These are phyloP conservation scores for Cutaneotrichosporon sp. DNA, from an alignment of 1,284 basidiomycete genomes.

Conservation along the genomic window DNA sequence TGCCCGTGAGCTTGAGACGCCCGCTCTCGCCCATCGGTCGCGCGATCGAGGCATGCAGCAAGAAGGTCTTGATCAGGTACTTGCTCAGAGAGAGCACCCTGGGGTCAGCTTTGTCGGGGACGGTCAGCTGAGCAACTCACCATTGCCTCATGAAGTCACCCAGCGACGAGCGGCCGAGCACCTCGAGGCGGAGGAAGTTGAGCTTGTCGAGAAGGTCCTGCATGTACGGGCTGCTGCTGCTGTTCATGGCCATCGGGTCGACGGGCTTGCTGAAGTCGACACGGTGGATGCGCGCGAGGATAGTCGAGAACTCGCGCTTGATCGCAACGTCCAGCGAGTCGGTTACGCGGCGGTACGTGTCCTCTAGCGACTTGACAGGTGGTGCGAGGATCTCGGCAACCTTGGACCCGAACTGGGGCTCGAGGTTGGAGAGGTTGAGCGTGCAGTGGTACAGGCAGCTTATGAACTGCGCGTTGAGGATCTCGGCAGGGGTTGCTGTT, in stretches of 20 bases:
- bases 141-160: conserved; percentile 71
- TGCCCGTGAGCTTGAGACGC: conserved; percentile 86
- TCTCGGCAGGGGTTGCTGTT: conserved; percentile 72
- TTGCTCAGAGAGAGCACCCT: conserved; percentile 71
- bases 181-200: conserved; percentile 70
- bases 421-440: conserved; percentile 66
- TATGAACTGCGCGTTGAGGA: conserved; percentile 71
- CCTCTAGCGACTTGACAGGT: conserved; percentile 63
- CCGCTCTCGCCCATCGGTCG: conserved; percentile 83
- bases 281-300: conserved; percentile 77
- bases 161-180: conserved; percentile 70
- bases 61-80: conserved; percentile 77
- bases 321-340: conserved; percentile 73
- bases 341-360: conserved; percentile 64
- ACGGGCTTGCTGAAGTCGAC: conserved; percentile 73
- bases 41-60: conserved; percentile 84
- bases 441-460: conserved; percentile 77
- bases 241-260: conserved; percentile 65
- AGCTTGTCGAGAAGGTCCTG: conserved; percentile 86
- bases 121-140: conserved; percentile 56
- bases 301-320: conserved; percentile 72
- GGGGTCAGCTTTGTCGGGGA: conserved; percentile 8
- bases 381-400: conserved; percentile 65
- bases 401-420: conserved; percentile 68
- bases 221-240: conserved; percentile 76